These are phyloP conservation scores for Vanrija sp. DNA, from an alignment of 1,284 basidiomycete genomes.

Conservation along the genomic window DNA sequence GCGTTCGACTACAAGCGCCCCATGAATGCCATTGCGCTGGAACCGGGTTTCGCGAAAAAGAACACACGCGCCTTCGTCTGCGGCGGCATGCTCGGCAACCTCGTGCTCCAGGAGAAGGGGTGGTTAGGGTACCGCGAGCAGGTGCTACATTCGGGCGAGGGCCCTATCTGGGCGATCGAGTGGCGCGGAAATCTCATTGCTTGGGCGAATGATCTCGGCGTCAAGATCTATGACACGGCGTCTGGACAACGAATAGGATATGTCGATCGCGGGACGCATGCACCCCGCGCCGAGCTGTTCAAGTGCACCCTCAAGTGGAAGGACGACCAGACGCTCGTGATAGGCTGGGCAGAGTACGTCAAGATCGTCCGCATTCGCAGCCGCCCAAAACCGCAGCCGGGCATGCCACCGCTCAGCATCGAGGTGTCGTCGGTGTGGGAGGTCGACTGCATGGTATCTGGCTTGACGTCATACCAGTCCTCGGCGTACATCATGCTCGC, in stretches of 20 bases:
- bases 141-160: conserved; percentile 79
- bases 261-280: conserved; percentile 74
- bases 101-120: conserved; percentile 86
- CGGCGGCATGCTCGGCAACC: conserved; percentile 84
- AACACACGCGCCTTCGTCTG: conserved; percentile 82
- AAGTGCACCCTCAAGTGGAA: conserved; percentile 90
- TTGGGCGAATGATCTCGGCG: conserved; percentile 94
- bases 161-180: conserved; percentile 86
- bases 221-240: conserved; percentile 85
- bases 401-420: conserved; percentile 50
- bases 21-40: conserved; percentile 82
- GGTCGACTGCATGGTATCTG: conserved; percentile 92
- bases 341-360: conserved; percentile 93
- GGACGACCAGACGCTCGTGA: conserved; percentile 81
- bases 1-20: conserved; percentile 90
- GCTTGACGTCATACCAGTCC: conserved; percentile 70
- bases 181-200: conserved; percentile 87
- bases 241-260: conserved; percentile 78
- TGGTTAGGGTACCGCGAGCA: conserved; percentile 96
- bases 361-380: conserved; percentile 74
- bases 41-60: conserved; percentile 82
- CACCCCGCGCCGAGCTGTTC: conserved; percentile 88
- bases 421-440: conserved; percentile 91
- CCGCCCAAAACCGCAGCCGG: conserved; percentile 55
- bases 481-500: conserved; percentile 78